phyloP scores from a whole-genome alignment of 345 rosid species.

The Linum tenue region DNA sequence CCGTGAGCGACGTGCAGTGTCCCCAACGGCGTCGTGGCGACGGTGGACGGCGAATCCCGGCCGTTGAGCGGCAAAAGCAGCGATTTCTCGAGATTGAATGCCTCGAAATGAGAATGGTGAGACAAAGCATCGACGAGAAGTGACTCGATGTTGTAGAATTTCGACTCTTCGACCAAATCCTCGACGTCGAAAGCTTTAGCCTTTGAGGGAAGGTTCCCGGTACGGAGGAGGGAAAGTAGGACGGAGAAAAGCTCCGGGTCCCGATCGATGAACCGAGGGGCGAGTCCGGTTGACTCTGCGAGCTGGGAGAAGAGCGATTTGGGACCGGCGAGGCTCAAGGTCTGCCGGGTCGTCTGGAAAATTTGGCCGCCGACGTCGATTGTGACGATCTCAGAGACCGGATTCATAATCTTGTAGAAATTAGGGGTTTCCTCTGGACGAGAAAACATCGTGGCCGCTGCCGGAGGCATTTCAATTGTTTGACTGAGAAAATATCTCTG shows the following conservation, averaged over 20 bases:
- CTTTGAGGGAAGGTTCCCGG: conserved; percentile 70
- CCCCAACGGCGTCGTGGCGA: conserved; percentile 47
- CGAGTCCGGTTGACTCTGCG: conserved; percentile 30
- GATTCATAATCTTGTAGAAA: conserved; percentile 1
- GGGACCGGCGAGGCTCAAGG: conserved; percentile 55
- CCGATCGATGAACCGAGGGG: conserved; percentile 58
- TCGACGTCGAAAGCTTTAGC: conserved; percentile 48
- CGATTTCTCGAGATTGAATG: conserved; percentile 61
- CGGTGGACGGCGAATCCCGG: conserved; percentile 57
- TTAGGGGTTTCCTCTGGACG: background rate
- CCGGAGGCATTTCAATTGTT: conserved; percentile 9
- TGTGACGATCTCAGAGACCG: conserved; percentile 16
- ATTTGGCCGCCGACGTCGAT: conserved; percentile 71
- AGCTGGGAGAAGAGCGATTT: conserved; percentile 48
- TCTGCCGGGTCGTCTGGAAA: conserved; percentile 74
- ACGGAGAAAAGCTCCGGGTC: conserved; percentile 76
- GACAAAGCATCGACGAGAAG: conserved; percentile 47
- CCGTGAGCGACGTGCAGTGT: conserved; percentile 79
- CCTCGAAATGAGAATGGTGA: conserved; percentile 59
- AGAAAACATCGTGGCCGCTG: background rate
- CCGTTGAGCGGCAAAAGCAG: conserved; percentile 46
- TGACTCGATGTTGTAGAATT: conserved; percentile 56
- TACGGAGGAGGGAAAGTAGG: conserved; percentile 65
- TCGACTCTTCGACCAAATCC: conserved; percentile 72
- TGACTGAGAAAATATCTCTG: background rate